Percentiles rank a stretch among this genome's conserved stretches.
Evolutionary conservation across 495 filamentous ascomycete species (phyloP).

Genomic region (Hyphodiscus hymeniophilus): DNA sequence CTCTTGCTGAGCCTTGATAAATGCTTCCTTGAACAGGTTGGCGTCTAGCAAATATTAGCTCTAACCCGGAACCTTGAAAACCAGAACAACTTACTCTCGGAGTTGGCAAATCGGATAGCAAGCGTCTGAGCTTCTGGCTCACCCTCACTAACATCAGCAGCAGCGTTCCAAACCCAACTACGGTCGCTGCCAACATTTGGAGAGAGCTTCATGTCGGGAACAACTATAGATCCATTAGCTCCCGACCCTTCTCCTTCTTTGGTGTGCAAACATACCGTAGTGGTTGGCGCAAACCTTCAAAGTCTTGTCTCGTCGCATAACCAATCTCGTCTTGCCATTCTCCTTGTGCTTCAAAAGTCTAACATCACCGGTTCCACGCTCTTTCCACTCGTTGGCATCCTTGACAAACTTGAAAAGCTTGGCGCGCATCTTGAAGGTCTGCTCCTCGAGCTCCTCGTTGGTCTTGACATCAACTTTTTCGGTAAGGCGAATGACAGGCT

Average conservation of each 20-base stretch:
- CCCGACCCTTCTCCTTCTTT: neutral
- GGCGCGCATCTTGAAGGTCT: constrained; percentile 97
- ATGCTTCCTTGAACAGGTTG: constrained; percentile 95
- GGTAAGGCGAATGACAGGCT: constrained; percentile 88
- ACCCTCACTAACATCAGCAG: constrained; percentile 95
- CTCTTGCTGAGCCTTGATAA: constrained; percentile 95
- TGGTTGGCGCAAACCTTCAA: constrained; percentile 99
- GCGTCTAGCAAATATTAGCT: constrained; percentile 57
- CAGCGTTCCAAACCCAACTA: constrained; percentile 98
- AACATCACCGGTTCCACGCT: constrained; percentile 95
- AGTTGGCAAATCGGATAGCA: constrained; percentile 96
- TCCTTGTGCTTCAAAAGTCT: constrained; percentile 96
- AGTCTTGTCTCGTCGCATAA: constrained; percentile 99
- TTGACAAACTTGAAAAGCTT: constrained; percentile 98
- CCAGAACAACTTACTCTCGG: constrained; percentile 68
- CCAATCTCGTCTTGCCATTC: constrained; percentile 92
- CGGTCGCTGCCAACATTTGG: constrained; percentile 97
- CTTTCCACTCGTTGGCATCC: constrained; percentile 93
- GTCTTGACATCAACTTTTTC: constrained; percentile 96
- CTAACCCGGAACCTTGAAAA: neutral
- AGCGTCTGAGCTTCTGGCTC: constrained; percentile 94
- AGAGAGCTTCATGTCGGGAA: constrained; percentile 97
- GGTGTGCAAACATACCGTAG: constrained; percentile 64
- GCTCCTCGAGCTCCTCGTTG: constrained; percentile 96
- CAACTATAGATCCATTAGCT: constrained; percentile 37